Conservation (phyloP, 2,329 filamentous ascomycete genomes). For the Zarea fungicola region DNA sequence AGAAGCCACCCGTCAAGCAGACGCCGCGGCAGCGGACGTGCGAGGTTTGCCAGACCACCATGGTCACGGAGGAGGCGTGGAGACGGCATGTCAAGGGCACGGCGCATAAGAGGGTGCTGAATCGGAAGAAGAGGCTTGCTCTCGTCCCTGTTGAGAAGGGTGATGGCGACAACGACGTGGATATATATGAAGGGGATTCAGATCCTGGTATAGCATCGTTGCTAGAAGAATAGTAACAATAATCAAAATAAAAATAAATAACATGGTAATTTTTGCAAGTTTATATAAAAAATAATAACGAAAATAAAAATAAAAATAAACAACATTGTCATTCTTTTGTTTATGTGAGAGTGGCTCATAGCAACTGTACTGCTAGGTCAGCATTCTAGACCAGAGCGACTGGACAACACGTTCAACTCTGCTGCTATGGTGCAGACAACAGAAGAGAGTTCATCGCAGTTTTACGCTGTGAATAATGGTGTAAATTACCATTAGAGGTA, state of each 20-base stretch:
- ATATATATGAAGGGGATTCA: background rate
- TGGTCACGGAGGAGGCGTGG: conserved; percentile 49
- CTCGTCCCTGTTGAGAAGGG: conserved; percentile 25
- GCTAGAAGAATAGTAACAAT: background rate
- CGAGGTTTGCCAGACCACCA: conserved; percentile 63
- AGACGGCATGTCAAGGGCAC: conserved; percentile 33
- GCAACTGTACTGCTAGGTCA: no score
- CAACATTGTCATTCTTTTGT: no score
- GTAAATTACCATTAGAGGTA: no score
- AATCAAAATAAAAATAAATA: background rate
- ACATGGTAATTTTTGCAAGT: no score
- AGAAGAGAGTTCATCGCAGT: no score
- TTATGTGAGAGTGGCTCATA: no score
- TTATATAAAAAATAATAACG: no score
- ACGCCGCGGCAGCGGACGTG: conserved; percentile 58
- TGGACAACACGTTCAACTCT: no score
- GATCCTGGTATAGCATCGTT: background rate
- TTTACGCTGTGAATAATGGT: no score
- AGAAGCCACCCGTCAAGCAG: conserved; percentile 46
- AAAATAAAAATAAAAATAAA: no score
- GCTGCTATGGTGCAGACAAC: no score
- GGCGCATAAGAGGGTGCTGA: conserved; percentile 29
- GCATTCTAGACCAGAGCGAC: no score
- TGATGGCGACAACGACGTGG: background rate
- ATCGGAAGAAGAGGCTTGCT: conserved; percentile 33